phyloP scores from a whole-genome alignment of 2,329 filamentous ascomycete genomes.

The Celoporthe dispersa region DNA sequence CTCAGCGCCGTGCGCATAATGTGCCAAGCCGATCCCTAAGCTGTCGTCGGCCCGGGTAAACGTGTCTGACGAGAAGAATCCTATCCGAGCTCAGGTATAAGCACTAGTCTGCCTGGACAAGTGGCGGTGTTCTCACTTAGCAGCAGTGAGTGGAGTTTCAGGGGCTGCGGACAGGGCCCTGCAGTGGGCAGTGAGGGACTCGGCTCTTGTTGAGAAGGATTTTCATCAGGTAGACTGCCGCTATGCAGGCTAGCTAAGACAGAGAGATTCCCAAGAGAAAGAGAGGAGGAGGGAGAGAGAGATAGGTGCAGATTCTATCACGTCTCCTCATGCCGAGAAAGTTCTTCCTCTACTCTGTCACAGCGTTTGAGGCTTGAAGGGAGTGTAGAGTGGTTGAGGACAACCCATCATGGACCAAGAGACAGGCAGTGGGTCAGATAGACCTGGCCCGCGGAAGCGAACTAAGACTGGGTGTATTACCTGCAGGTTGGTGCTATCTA shows the following conservation, averaged over 20 bases:
- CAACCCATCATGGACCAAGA: not conserved
- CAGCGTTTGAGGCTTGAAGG: not conserved
- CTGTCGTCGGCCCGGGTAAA: not conserved
- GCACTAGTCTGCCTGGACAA: not conserved
- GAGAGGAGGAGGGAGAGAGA: not conserved
- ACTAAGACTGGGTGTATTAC: slow-evolving; percentile 35
- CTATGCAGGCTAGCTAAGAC: not conserved
- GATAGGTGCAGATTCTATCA: not conserved
- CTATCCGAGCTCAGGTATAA: not conserved
- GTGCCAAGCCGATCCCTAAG: not conserved
- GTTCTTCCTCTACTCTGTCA: not conserved
- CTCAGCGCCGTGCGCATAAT: not conserved
- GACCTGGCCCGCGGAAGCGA: not conserved
- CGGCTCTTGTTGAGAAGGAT: not conserved
- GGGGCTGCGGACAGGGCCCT: not conserved
- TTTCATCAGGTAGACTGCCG: not conserved
- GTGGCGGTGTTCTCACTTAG: slow-evolving; percentile 7
- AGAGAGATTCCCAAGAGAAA: not conserved
- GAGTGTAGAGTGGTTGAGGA: not conserved
- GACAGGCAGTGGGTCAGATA: not conserved
- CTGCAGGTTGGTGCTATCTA: slow-evolving; percentile 30
- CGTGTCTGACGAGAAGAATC: not conserved
- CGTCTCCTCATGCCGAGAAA: not conserved
- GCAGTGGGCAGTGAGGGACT: not conserved
- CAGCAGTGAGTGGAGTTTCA: not conserved